These are phyloP conservation scores for Didymosphaeria variabile DNA, from an alignment of 2,329 filamentous ascomycete species.

Conservation along the genomic window DNA sequence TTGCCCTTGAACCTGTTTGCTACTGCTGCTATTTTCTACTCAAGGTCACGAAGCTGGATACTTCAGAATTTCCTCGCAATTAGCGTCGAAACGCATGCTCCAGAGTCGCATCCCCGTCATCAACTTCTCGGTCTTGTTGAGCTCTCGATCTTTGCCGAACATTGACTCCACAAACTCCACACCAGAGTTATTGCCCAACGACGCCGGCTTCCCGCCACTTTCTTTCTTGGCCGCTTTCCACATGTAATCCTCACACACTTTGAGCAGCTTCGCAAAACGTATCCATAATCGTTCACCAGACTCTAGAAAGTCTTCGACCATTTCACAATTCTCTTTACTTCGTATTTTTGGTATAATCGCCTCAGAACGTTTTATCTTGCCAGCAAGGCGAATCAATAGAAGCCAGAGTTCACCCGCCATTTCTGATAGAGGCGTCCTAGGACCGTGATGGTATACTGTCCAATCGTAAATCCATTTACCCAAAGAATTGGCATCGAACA, in stretches of 20 bases:
- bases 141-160: slow-evolving; percentile 88
- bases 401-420: too few relatives aligned
- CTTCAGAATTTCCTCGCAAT: slow-evolving; percentile 85
- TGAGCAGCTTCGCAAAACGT: slow-evolving; percentile 85
- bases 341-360: slow-evolving; percentile 78
- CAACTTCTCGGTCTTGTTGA: slow-evolving; percentile 89
- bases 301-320: slow-evolving; percentile 89
- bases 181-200: slow-evolving; percentile 89
- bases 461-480: slow-evolving; percentile 99
- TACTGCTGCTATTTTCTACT: neutral
- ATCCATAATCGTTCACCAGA: slow-evolving; percentile 86
- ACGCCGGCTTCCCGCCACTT: slow-evolving; percentile 66
- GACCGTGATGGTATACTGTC: slow-evolving; percentile 44
- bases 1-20: too few relatives aligned
- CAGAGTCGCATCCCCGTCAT: slow-evolving; percentile 89
- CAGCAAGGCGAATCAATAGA: too few relatives aligned
- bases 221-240: slow-evolving; percentile 82
- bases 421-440: slow-evolving; percentile 14
- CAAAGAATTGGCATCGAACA: slow-evolving; percentile 96
- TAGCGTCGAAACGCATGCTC: slow-evolving; percentile 93
- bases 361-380: slow-evolving; percentile 74
- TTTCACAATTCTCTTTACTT: slow-evolving; percentile 75
- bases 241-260: slow-evolving; percentile 94
- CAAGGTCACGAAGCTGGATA: neutral
- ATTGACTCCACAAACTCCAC: slow-evolving; percentile 96